These are phyloP conservation scores for Blastosporella zonata DNA, from an alignment of 1,284 basidiomycete species.

Conservation along the genomic window DNA sequence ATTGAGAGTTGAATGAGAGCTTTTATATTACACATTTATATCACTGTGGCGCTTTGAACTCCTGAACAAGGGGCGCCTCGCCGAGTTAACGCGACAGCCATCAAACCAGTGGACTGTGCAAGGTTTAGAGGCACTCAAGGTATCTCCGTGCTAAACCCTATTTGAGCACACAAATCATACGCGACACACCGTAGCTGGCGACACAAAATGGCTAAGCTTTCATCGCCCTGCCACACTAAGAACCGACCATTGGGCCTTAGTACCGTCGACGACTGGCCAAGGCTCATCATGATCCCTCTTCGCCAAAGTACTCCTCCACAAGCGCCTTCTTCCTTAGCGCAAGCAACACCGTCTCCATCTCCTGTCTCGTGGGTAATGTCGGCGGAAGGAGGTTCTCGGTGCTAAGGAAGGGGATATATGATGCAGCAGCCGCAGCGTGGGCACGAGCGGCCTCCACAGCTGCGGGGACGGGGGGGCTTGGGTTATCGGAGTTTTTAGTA, in stretches of 20 bases:
- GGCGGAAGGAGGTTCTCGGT: slow-evolving; percentile 74
- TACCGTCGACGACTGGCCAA: neutral
- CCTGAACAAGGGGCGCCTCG: too few relatives aligned
- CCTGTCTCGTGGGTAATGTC: slow-evolving; percentile 67
- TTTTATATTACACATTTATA: too few relatives aligned
- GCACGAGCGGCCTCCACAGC: slow-evolving; percentile 30
- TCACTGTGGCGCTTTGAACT: too few relatives aligned
- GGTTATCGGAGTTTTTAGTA: slow-evolving; percentile 27
- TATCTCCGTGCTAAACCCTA: slow-evolving; percentile 1
- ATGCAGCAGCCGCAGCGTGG: slow-evolving; percentile 58
- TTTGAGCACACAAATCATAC: slow-evolving; percentile 5
- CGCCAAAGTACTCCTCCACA: slow-evolving; percentile 70
- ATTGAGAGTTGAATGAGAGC: too few relatives aligned
- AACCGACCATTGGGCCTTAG: too few relatives aligned
- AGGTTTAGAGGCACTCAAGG: too few relatives aligned
- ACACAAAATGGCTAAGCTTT: neutral
- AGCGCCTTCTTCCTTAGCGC: slow-evolving; percentile 79
- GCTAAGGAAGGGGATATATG: slow-evolving; percentile 75
- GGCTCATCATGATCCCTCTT: slow-evolving; percentile 22
- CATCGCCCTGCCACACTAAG: neutral
- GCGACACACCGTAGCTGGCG: slow-evolving; percentile 7
- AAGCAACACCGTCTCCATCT: slow-evolving; percentile 80
- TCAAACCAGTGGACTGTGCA: too few relatives aligned
- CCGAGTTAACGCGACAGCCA: too few relatives aligned
- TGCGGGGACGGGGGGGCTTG: slow-evolving; percentile 17